Evolutionary conservation across 2,329 filamentous ascomycete genomes (phyloP).

Genomic region (Aspergillus sp.): DNA sequence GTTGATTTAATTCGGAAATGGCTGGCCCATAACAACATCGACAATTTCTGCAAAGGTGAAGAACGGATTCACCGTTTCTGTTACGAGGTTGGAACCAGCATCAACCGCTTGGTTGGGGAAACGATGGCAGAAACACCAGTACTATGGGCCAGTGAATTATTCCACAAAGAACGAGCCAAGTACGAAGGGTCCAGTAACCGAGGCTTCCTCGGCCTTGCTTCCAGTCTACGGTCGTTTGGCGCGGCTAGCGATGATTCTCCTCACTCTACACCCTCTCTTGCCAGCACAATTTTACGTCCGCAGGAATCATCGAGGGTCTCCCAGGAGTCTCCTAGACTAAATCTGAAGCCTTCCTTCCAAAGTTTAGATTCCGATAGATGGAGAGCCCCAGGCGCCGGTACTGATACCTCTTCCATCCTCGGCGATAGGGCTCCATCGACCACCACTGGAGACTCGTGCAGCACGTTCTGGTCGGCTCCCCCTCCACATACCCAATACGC

Average conservation of each 20-base stretch:
- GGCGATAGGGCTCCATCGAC: constrained; percentile 70
- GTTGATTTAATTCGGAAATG: constrained; percentile 80
- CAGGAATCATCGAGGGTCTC: constrained; percentile 33
- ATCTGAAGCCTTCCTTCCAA: constrained; percentile 65
- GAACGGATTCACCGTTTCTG: constrained; percentile 93
- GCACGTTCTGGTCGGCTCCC: constrained; percentile 89
- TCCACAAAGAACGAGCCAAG: constrained; percentile 63
- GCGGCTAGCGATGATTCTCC: constrained; percentile 45
- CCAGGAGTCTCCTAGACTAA: constrained; percentile 36
- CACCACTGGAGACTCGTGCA: constrained; percentile 68
- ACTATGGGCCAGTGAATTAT: constrained; percentile 89
- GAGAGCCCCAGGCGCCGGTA: constrained; percentile 55
- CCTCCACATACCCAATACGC: constrained; percentile 66
- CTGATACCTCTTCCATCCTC: constrained; percentile 59
- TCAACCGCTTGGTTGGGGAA: constrained; percentile 81
- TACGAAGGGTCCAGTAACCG: constrained; percentile 43
- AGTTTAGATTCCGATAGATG: constrained; percentile 70
- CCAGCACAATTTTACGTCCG: constrained; percentile 24
- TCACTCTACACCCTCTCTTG: constrained; percentile 28
- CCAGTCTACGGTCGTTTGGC: constrained; percentile 45
- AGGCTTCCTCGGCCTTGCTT: constrained; percentile 35
- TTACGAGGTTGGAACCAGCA: constrained; percentile 82
- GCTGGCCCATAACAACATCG: constrained; percentile 77
- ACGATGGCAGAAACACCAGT: constrained; percentile 82
- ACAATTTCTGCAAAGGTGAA: constrained; percentile 93